Evolutionary conservation across 2,329 filamentous ascomycete genomes (phyloP).

Genomic region (Fusarium marasasianum): DNA sequence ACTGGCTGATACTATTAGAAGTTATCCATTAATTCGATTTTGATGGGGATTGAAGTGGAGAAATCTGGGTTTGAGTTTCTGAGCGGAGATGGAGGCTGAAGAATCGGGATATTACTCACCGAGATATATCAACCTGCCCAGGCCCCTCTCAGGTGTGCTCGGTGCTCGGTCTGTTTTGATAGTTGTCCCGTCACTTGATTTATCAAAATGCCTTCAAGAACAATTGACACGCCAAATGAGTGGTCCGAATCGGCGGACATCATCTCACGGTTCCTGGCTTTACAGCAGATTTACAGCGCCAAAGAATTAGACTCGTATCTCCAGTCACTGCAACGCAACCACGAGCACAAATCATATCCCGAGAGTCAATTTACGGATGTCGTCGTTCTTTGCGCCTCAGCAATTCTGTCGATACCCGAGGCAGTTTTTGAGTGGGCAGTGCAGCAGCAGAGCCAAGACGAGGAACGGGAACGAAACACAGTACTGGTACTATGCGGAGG

Average conservation of each 20-base stretch:
- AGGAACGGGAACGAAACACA: neutral
- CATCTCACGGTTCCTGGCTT: neutral
- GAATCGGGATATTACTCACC: neutral
- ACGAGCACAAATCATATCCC: accelerated
- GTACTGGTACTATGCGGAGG: slow-evolving; percentile 8
- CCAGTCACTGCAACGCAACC: accelerated
- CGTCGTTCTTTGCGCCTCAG: slow-evolving; percentile 4
- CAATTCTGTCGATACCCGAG: slow-evolving; percentile 1
- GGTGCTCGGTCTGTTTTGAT: neutral
- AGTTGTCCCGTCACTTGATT: accelerated
- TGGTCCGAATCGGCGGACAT: neutral
- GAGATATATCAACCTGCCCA: neutral
- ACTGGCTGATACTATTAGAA: neutral
- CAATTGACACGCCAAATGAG: accelerated
- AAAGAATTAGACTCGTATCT: slow-evolving; percentile 1
- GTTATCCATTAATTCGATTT: accelerated
- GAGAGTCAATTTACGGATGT: neutral
- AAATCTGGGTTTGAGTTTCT: neutral
- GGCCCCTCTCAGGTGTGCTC: neutral
- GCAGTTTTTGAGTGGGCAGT: slow-evolving; percentile 12
- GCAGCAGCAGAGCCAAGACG: accelerated
- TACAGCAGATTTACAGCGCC: slow-evolving; percentile 18
- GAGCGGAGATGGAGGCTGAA: neutral
- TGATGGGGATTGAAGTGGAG: neutral
- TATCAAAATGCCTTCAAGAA: neutral